Conservation (phyloP, 768 basidiomycete genomes). For the Mycena metata region DNA sequence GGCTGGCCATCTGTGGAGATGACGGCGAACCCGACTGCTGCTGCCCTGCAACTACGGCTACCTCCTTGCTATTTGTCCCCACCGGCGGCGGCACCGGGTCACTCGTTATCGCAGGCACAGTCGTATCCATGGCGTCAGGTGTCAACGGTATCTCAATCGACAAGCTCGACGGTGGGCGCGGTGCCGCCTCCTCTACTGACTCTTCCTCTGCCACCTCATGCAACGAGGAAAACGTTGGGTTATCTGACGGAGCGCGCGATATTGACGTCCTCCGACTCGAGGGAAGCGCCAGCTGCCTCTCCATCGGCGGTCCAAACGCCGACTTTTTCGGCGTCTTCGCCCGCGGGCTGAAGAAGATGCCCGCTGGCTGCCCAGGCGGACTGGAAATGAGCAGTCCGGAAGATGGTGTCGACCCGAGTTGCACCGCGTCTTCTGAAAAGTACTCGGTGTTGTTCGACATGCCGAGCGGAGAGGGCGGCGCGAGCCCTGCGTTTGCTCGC, state of each 20-base stretch:
- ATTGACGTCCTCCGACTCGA: slow-evolving; percentile 45
- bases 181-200: background rate
- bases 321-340: slow-evolving; percentile 53
- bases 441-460: slow-evolving; percentile 83
- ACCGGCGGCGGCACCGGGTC: slow-evolving; percentile 18
- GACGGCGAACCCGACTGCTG: slow-evolving; percentile 17
- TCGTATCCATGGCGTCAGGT: background rate
- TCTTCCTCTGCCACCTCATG: slow-evolving; percentile 42
- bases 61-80: slow-evolving; percentile 18
- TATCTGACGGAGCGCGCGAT: slow-evolving; percentile 44
- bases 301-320: slow-evolving; percentile 57
- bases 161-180: background rate
- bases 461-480: slow-evolving; percentile 80
- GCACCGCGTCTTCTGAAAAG: slow-evolving; percentile 77
- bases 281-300: slow-evolving; percentile 53
- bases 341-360: slow-evolving; percentile 94
- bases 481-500: slow-evolving; percentile 46
- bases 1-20: slow-evolving; percentile 24
- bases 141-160: slow-evolving; percentile 14
- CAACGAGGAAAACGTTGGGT: slow-evolving; percentile 50
- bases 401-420: slow-evolving; percentile 81
- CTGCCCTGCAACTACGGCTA: background rate
- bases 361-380: slow-evolving; percentile 94
- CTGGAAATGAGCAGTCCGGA: slow-evolving; percentile 93
- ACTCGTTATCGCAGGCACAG: background rate